These are phyloP conservation scores for Verbascum thapsus DNA, from an alignment of 257 asterid species.

Conservation along the genomic window DNA sequence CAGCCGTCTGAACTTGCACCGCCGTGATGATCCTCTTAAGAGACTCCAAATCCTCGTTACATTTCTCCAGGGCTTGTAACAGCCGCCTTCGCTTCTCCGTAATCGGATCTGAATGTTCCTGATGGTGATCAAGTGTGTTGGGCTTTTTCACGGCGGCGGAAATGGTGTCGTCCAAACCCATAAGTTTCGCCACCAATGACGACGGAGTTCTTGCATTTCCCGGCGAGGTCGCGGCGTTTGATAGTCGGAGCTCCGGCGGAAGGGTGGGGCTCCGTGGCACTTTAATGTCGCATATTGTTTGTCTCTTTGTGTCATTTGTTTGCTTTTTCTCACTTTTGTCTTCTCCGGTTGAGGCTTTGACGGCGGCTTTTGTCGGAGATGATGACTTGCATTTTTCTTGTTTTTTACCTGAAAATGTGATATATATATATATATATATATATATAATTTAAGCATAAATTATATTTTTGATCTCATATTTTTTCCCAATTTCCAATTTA, in stretches of 20 bases:
- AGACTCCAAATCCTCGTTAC: slow-evolving; percentile 78
- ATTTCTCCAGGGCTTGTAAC: slow-evolving; percentile 71
- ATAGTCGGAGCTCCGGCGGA: slow-evolving; percentile 55
- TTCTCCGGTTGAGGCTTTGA: slow-evolving; percentile 3
- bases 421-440: no score
- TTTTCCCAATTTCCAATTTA: no score
- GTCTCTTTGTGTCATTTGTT: slow-evolving; percentile 5
- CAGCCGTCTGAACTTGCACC: slow-evolving; percentile 32
- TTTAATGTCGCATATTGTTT: slow-evolving; percentile 37
- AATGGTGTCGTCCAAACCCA: slow-evolving; percentile 64
- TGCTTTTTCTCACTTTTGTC: slow-evolving; percentile 24
- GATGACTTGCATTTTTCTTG: slow-evolving; percentile 39
- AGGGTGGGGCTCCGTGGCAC: slow-evolving; percentile 62
- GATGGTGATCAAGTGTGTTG: slow-evolving; percentile 6
- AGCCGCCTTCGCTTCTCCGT: slow-evolving; percentile 58
- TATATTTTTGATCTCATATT: no score
- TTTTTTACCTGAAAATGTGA: slow-evolving; percentile 55
- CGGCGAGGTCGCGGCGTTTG: slow-evolving; percentile 28
- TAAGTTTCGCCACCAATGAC: slow-evolving; percentile 64
- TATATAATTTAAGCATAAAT: no score
- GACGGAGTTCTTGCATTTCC: slow-evolving; percentile 41
- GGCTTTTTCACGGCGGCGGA: slow-evolving; percentile 23
- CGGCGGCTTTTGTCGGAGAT: slow-evolving; percentile 27
- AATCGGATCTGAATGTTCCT: slow-evolving; percentile 32
- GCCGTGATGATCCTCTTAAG: slow-evolving; percentile 66